These are phyloP conservation scores for Wallacemonas sp. DNA, from an alignment of 208 protist species.

Conservation along the genomic window DNA sequence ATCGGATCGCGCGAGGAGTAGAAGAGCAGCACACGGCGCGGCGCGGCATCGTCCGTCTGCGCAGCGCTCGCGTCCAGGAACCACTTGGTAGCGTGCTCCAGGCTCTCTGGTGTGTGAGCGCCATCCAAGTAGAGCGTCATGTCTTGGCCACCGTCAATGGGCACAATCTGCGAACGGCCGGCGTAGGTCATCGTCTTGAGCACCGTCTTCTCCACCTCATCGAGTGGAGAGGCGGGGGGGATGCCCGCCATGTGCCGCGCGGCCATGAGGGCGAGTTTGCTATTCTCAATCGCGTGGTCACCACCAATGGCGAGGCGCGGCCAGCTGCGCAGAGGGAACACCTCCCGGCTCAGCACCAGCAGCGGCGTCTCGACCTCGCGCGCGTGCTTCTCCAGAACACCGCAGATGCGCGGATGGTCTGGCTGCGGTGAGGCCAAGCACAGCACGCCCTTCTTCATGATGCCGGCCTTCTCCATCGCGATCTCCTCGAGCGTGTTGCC, in stretches of 20 bases:
- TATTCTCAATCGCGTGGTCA: constrained; percentile 75
- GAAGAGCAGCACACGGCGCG: constrained; percentile 75
- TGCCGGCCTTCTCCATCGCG: constrained; percentile 93
- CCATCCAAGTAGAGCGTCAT: constrained; percentile 83
- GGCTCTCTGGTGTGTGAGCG: constrained; percentile 89
- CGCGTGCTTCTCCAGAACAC: constrained; percentile 58
- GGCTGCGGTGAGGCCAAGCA: constrained; percentile 75
- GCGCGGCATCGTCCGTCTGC: constrained; percentile 31
- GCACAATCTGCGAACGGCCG: constrained; percentile 76
- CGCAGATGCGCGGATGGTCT: constrained; percentile 64
- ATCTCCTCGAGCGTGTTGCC: constrained; percentile 94
- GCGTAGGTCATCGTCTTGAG: constrained; percentile 68
- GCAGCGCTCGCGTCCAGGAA: constrained; percentile 72
- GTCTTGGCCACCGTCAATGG: constrained; percentile 40
- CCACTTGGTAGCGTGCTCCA: constrained; percentile 66
- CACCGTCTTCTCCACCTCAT: constrained; percentile 57
- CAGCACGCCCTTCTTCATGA: constrained; percentile 86
- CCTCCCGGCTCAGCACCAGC: constrained; percentile 55
- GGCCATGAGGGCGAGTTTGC: constrained; percentile 79
- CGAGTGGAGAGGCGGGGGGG: constrained; percentile 53
- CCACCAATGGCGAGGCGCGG: constrained; percentile 78
- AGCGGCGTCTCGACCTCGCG: constrained; percentile 44
- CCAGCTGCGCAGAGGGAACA: constrained; percentile 73
- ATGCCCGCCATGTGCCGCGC: constrained; percentile 66
- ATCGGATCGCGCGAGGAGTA: constrained; percentile 74